Conservation (phyloP, 805 yeast species). For the Yarrowia divulgata region DNA sequence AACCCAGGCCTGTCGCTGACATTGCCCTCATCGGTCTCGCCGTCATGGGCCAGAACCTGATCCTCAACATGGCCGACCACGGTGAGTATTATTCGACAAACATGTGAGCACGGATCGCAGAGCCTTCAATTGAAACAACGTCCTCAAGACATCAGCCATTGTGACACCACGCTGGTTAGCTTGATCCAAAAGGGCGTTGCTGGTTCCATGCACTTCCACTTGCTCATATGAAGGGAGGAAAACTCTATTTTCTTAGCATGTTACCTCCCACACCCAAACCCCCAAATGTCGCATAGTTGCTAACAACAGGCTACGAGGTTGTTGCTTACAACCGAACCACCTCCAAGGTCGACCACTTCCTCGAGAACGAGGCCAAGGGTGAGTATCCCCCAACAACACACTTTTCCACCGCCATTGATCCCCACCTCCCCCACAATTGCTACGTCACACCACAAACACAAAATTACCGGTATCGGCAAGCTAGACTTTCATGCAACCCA, state of each 20-base stretch:
- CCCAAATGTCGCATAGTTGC: constrained; percentile 35
- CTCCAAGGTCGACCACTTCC: constrained; percentile 91
- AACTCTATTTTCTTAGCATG: constrained; percentile 3
- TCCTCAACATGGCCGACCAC: constrained; percentile 97
- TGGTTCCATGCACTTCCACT: constrained; percentile 38
- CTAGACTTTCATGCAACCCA: constrained; percentile 37
- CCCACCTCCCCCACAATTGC: constrained; percentile 12
- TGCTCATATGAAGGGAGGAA: constrained; percentile 29
- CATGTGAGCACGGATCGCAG: too few species aligned
- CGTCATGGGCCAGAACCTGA: constrained; percentile 98
- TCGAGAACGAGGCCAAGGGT: constrained; percentile 93
- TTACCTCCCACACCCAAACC: constrained; percentile 7
- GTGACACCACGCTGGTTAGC: constrained; percentile 17
- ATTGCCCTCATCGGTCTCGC: constrained; percentile 99
- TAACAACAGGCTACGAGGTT: constrained; percentile 67
- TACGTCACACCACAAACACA: constrained; percentile 8
- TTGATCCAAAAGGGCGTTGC: constrained; percentile 7
- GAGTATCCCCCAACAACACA: constrained; percentile 5
- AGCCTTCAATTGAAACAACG: not conserved
- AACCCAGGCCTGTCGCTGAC: constrained; percentile 64
- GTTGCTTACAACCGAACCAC: constrained; percentile 99
- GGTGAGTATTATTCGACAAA: constrained; percentile 54
- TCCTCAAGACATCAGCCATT: not conserved
- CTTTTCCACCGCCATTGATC: not conserved
- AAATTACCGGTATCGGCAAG: constrained; percentile 28